Evolutionary conservation across 2,329 filamentous ascomycete species (phyloP).

Genomic region (Emmonsia crescens): DNA sequence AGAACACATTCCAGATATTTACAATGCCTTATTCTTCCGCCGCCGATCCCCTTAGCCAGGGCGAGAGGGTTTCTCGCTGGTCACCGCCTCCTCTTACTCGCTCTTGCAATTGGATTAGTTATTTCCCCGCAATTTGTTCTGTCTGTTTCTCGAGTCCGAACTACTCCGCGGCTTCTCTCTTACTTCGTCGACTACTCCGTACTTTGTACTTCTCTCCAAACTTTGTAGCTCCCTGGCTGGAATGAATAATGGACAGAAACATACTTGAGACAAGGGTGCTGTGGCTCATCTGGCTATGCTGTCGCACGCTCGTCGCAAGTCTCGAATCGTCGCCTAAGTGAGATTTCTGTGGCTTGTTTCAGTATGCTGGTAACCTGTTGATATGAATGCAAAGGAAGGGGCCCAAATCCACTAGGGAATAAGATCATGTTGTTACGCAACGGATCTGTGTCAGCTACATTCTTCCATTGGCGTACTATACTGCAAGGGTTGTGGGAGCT

Average conservation of each 20-base stretch:
- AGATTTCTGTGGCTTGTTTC: not conserved
- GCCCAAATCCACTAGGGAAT: not conserved
- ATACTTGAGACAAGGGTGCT: not conserved
- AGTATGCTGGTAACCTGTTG: not conserved
- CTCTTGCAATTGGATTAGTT: not conserved
- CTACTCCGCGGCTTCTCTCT: not conserved
- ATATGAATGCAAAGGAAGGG: not conserved
- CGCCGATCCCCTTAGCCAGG: not conserved
- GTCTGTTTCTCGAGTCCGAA: not conserved
- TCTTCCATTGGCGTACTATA: not conserved
- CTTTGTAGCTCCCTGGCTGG: not conserved
- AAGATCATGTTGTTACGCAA: not conserved
- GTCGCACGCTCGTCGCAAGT: not conserved
- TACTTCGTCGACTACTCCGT: not conserved
- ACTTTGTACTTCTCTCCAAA: not conserved
- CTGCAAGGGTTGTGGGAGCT: not conserved
- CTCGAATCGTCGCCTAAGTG: not conserved
- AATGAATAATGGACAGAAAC: not conserved
- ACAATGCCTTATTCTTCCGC: not conserved
- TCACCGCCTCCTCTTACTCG: not conserved
- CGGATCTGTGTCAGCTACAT: not conserved
- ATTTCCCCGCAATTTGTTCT: not conserved
- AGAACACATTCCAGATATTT: not conserved
- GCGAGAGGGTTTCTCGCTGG: not conserved
- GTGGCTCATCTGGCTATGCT: not conserved